These are phyloP conservation scores for Ceratobasidium sp. DNA, from an alignment of 1,284 basidiomycete genomes.

Conservation along the genomic window DNA sequence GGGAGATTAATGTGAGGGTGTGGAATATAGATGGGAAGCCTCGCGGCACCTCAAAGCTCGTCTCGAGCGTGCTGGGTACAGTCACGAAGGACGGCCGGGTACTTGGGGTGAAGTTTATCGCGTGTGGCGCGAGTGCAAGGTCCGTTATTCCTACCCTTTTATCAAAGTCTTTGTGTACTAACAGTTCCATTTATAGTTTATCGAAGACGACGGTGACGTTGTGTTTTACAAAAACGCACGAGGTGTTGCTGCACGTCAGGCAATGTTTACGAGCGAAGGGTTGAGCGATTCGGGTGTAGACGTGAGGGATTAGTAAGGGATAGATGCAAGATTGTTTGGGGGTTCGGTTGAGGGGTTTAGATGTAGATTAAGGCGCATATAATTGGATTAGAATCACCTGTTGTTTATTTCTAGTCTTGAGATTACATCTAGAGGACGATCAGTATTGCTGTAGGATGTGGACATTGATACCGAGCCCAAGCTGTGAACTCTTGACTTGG, in stretches of 20 bases:
- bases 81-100: conserved; percentile 56
- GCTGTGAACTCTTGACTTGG: too few relatives aligned
- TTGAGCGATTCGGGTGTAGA: conserved; percentile 91
- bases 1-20: not conserved
- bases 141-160: too few relatives aligned
- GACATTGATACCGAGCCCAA: too few relatives aligned
- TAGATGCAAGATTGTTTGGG: too few relatives aligned
- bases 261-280: conserved; percentile 70
- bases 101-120: conserved; percentile 44
- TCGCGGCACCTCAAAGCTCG: conserved; percentile 87
- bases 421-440: too few relatives aligned
- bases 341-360: too few relatives aligned
- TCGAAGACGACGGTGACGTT: conserved; percentile 92
- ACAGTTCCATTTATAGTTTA: conserved; percentile 65
- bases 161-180: too few relatives aligned
- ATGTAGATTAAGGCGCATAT: too few relatives aligned
- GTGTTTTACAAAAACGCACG: conserved; percentile 91
- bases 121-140: conserved; percentile 55
- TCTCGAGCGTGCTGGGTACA: conserved; percentile 72
- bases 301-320: conserved; percentile 58
- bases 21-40: conserved; percentile 83
- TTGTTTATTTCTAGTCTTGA: too few relatives aligned
- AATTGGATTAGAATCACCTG: too few relatives aligned
- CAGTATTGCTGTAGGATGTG: too few relatives aligned
- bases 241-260: conserved; percentile 79